These are phyloP conservation scores for Henningerozyma blattae DNA, from an alignment of 805 yeast genomes.

Conservation along the genomic window DNA sequence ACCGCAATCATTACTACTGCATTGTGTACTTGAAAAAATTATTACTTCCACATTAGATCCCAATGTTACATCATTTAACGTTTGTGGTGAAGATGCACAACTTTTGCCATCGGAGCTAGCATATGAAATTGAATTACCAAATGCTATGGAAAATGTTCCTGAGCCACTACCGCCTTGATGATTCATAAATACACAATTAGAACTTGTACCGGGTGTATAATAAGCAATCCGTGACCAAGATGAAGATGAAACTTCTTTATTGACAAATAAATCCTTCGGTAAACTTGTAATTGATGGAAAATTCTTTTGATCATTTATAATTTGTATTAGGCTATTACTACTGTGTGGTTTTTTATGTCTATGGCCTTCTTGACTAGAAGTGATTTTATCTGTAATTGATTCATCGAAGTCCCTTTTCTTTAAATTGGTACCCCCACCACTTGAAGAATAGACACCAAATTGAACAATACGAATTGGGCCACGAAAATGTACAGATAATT, in stretches of 20 bases:
- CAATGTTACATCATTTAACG: slow-evolving; percentile 55
- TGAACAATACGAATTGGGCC: slow-evolving; percentile 54
- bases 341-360: slow-evolving; percentile 50
- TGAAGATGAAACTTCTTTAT: slow-evolving; percentile 14
- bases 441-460: slow-evolving; percentile 81
- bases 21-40: slow-evolving; percentile 60
- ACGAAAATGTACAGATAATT: slow-evolving; percentile 64
- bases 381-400: slow-evolving; percentile 3
- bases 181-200: slow-evolving; percentile 74
- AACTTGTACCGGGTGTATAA: slow-evolving; percentile 59
- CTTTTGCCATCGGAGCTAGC: slow-evolving; percentile 66
- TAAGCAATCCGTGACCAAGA: slow-evolving; percentile 67
- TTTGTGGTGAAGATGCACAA: slow-evolving; percentile 56
- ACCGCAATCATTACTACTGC: slow-evolving; percentile 59
- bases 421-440: slow-evolving; percentile 30
- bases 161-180: slow-evolving; percentile 80
- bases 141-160: slow-evolving; percentile 75
- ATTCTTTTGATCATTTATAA: background rate
- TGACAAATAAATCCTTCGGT: background rate
- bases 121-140: slow-evolving; percentile 88
- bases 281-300: background rate
- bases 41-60: slow-evolving; percentile 68
- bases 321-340: slow-evolving; percentile 11
- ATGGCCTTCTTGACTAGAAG: slow-evolving; percentile 19
- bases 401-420: slow-evolving; percentile 32